Evolutionary conservation across 2,329 filamentous ascomycete species (phyloP), one percentile per base, ranked within the genome.

Genomic region (Neurospora crassa): DNA sequence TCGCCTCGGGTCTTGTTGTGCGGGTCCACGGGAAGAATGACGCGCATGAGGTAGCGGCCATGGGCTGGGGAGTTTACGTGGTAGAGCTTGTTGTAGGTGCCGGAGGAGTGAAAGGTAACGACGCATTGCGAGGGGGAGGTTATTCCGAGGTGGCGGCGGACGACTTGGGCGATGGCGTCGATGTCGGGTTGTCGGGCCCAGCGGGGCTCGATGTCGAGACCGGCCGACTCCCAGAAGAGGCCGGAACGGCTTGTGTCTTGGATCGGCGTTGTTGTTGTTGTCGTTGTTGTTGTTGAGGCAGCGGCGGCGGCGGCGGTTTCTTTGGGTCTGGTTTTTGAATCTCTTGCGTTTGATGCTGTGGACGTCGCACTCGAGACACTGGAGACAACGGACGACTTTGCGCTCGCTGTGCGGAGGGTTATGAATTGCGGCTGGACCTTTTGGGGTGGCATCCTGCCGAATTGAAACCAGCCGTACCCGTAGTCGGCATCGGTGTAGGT

Each of bases 41-140:
- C 74, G 42, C 77, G 76, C 71, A 78, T 72, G 18, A 78, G 73
- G 67, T 73, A 73, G 11, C 69, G 59, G 8, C 72, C 71, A 4
- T 63, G 69, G 40, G 11, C 20, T 18, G 53, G 24, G 24, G 72
- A 69, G 42, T 70, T 24, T 16, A 79, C 71, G 8, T 74, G 73
- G 69, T 80, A 80, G 11, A 80, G 72, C 71, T 79, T 80, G 72
- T 78, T 79, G 74, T 76, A 79, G 16, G 74, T 73, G 40, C 77
- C 78, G 24, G 76, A 69, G 16, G 76, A 72, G 71, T 76, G 74
- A 43, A 78, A 76, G 14, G 69, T 70, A 37, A 79, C 75, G 29
- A 67, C 67, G 67, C 77, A 78, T 42, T 71, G 68, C 40, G 67
- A 70, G 8, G 75, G 73, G 59, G 71, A 14, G 16, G 43, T 70